Conservation (phyloP, 305 asterid species). For the Solanum aculeatissimum region DNA sequence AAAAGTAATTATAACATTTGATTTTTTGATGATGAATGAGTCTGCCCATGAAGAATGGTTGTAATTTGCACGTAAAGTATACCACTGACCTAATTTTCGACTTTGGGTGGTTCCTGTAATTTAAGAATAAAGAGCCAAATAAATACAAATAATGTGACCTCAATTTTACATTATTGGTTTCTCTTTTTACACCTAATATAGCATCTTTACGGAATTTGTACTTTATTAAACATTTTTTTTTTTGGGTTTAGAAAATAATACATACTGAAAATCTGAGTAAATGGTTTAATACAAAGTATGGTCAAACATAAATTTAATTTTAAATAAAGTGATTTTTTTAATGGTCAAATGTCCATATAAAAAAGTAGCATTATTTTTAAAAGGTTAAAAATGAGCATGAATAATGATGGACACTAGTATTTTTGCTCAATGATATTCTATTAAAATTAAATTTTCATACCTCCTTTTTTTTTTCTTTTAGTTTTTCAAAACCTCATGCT, state of each 20-base stretch:
- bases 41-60: not conserved
- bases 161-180: not conserved
- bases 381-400: not conserved
- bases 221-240: too few relatives aligned
- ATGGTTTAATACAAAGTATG: not conserved
- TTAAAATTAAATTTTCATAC: not conserved
- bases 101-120: not conserved
- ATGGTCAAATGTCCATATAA: too few relatives aligned
- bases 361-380: not conserved
- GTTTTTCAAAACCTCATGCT: not conserved
- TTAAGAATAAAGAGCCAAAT: not conserved
- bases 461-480: not conserved
- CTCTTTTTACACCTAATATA: not conserved
- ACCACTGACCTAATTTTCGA: not conserved
- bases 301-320: too few relatives aligned
- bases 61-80: slow-evolving; percentile 1
- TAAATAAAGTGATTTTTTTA: too few relatives aligned
- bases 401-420: not conserved
- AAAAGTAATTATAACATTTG: not conserved
- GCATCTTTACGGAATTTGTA: not conserved
- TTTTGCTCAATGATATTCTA: not conserved
- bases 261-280: not conserved
- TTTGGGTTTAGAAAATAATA: not conserved
- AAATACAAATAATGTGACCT: not conserved
- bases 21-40: not conserved